Evolutionary conservation across 225 moss, liverwort and hornwort species (phyloP), one percentile per base, ranked within the genome.

Genomic region (Physcomitrellopsis africana): DNA sequence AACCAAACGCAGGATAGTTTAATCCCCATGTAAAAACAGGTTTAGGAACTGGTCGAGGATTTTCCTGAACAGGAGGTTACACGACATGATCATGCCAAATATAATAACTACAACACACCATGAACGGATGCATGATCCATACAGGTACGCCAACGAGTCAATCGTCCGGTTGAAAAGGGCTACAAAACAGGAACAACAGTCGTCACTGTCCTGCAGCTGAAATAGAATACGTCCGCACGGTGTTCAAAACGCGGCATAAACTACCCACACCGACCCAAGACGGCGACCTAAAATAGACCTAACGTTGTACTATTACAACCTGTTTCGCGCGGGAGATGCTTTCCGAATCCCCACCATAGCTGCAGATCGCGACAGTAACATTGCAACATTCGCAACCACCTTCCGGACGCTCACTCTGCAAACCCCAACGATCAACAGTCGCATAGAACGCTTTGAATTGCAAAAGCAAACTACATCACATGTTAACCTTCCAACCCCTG

Each of bases 151-250:
- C 74, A 24, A 55, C 6, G 61, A 76, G 20, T 18, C 32, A 64
- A 8, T 18, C 70, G 17, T 59, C 27, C 43, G 23, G n/a, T 18
- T 44, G 45, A 8, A 67, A 58, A 55, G 57, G 71, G 45, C 55
- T 46, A 20, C 75, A 66, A 58, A 66, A 19, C 27, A 52, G 27
- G 9, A 72, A 47, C 41, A 29, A 49, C 27, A 19, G 51, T 51
- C 56, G 41, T 23, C 64, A 70, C 65, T 60, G 76, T 70, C 75
- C 65, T 65, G 70, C 55, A 59, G 80, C 57, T 63, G 70, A 63
- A 49, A 3, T 16, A 64, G 37, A 64, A 49, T 56, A 26, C 24
- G 26, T 37, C 32, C 24, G 63, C 43, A n/a, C 45, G 32, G n/a
- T n/a, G 9, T 11, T 32, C 10, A 42, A n/a, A 66, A 22, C 23